Base-by-base conservation (phyloP, 805 yeast species). In the Torulaspora microellipsoides region DNA sequence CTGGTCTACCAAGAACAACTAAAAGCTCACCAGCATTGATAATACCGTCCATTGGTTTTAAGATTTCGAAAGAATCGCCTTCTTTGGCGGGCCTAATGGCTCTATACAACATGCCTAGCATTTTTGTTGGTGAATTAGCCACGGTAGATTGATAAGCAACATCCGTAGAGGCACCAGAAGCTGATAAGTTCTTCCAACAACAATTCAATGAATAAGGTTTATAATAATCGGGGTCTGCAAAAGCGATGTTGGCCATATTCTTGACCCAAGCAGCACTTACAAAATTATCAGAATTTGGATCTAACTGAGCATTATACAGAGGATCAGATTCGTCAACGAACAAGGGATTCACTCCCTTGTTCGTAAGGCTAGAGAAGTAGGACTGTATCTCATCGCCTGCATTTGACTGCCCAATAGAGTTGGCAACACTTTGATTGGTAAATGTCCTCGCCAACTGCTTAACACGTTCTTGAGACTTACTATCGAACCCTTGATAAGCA, bases 1-100 rank as follows among this genome's bases (percentile, higher is more conserved):
- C 88, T 1, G 88, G 88, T 64, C 85, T 73, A 40, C 89, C 89
- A 45, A 82, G 65, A 12, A 82, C 88, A 38, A 83, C 83, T 7
- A 83, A 74, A 36, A 83, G 66, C 48, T 80, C 81, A 38, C 88
- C 87, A 3, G 85, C 80, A 40, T 66, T 67, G 43, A 80, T 68
- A 3, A 75, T 41, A 13, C 81, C 88, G 54, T 81, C 85, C 84
- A 80, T 80, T 27, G 83, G 73, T 58, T 80, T 80, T 60, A 77
- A 68, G 49, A 77, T 81, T 48, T 75, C 77, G 49, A 76, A 78
- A 44, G 51, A 48, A 31, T 59, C 53, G 12, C 42, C 50, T 50
- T 67, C 54, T 54, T 62, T 45, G 3, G 49, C 36, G 11, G 55
- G 52, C 31, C 49, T 40, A 7, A 55, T n/a, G 36, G 44, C 33